Base-by-base conservation (phyloP, 1,139 yeast genomes). In the Yamadazyma mexicana region DNA sequence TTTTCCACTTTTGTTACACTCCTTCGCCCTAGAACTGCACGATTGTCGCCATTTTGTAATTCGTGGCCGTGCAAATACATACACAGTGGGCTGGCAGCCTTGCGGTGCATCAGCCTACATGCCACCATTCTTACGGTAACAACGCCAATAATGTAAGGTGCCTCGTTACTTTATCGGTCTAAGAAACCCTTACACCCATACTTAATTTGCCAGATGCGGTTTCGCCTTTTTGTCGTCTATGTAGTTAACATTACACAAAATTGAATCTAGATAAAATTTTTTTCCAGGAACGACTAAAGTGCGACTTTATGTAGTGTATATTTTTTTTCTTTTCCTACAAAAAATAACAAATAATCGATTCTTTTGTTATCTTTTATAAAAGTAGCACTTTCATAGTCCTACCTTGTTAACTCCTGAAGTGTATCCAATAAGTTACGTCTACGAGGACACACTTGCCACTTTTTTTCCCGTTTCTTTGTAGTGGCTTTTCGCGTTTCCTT, bases 271-370 rank as follows among this genome's bases (percentile, higher is more conserved):
- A 28, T 16, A 28, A 28, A 28, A 28, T 16, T 28, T 28, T 28
- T 28, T 20, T 14, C 31, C 31, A 28, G 31, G 31, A 28, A 28
- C 31, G 31, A 28, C 22, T 6, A 28, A n/a, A 28, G 17, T 28
- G 31, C 31, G 31, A 28, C 16, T 28, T 6, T 20, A 20, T 8
- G 22, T 20, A 20, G n/a, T n/a, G n/a, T n/a, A n/a, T n/a, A n/a
- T n/a, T n/a, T n/a, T n/a, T n/a, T n/a, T n/a, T 20, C 8, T 20
- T 20, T 20, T 20, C 8, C 22, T 20, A 20, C 22, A 20, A 20
- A 28, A 28, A 28, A 28, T 28, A 28, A 28, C 31, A 28, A 28
- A 28, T 28, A 28, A 28, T 17, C 18, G 15, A 16, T 16, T 6
- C 14, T 11, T 8, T 15, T 28, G 18, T 16, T 28, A 28, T 28